Evolutionary conservation across 257 asterid species (phyloP).

Genomic region (Capsicum chinense): DNA sequence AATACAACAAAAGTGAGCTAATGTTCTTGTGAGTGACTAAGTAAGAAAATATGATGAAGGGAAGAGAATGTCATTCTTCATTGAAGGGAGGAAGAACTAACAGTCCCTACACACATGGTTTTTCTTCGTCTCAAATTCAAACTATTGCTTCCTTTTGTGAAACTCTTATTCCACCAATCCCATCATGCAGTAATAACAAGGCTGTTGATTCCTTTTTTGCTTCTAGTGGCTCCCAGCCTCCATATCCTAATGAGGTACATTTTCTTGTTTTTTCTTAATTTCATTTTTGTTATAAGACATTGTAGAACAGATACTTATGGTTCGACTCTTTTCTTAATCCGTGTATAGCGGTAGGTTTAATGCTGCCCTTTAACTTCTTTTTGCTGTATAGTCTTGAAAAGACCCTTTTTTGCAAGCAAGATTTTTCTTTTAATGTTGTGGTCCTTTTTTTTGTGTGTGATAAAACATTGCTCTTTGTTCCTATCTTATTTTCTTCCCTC

Average conservation of each 20-base stretch:
- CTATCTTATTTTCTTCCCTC: no score
- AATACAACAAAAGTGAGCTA: not conserved
- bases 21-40: not conserved
- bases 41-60: slow-evolving; percentile 32
- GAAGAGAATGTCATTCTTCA: slow-evolving; percentile 43
- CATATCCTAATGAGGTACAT: slow-evolving; percentile 62
- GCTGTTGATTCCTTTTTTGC: slow-evolving; percentile 43
- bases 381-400: not conserved
- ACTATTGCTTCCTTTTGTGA: slow-evolving; percentile 67
- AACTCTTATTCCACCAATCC: slow-evolving; percentile 71
- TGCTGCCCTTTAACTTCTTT: not conserved
- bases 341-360: no score
- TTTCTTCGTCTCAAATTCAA: slow-evolving; percentile 72
- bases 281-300: not conserved
- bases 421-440: not conserved
- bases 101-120: slow-evolving; percentile 69
- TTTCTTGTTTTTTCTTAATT: no score
- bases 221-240: slow-evolving; percentile 51
- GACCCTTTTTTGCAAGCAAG: not conserved
- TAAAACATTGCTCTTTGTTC: not conserved
- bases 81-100: slow-evolving; percentile 49
- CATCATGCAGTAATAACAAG: slow-evolving; percentile 37
- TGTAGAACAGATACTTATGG: no score
- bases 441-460: not conserved
- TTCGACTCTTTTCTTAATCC: no score